A percentile compares a stretch with the other conserved stretches of the same genome.
phyloP scores from a whole-genome alignment of 305 asterid species.

The Solanum chacoense region DNA sequence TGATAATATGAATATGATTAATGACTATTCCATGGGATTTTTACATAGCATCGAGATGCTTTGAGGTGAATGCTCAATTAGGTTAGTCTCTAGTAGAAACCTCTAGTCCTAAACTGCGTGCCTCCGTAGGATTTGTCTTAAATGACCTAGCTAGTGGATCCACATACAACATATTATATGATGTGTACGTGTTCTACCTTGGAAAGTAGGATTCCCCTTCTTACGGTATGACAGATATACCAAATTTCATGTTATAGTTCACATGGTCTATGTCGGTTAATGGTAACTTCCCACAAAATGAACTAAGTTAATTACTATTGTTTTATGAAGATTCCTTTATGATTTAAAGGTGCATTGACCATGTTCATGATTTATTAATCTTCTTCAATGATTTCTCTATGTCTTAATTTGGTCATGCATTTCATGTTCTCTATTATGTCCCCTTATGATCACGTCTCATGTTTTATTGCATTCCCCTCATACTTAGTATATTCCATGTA shows the following conservation, averaged over 20 bases:
- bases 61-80: neutral
- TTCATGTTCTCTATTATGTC: neutral
- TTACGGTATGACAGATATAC: neutral
- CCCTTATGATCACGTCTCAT: neutral
- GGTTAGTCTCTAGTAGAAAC: neutral
- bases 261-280: neutral
- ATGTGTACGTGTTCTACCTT: neutral
- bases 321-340: neutral
- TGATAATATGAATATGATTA: too few species aligned
- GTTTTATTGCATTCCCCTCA: neutral
- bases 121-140: neutral
- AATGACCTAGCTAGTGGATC: neutral
- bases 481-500: neutral
- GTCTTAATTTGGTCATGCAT: neutral
- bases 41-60: too few species aligned
- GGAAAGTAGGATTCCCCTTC: neutral
- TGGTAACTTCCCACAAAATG: neutral
- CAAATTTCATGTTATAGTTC: neutral
- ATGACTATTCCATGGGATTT: neutral
- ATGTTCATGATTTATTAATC: neutral
- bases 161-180: neutral
- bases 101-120: neutral
- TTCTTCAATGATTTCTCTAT: neutral
- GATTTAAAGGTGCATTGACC: neutral
- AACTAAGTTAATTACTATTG: neutral